Evolutionary conservation across 768 basidiomycete genomes (phyloP).

Genomic region (Boletus rubroflammeus): DNA sequence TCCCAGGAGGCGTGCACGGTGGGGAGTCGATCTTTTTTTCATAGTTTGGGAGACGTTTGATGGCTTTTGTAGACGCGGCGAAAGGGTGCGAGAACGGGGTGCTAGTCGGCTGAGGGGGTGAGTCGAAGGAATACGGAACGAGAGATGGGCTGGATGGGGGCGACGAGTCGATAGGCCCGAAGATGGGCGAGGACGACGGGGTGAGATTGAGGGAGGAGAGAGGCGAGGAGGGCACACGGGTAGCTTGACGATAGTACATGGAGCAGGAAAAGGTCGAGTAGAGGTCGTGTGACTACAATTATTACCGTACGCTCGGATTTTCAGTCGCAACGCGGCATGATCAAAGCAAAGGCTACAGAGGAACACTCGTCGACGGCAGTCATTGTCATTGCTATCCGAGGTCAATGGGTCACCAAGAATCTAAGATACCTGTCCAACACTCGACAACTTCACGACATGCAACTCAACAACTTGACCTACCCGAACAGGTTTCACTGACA

Average conservation of each 20-base stretch:
- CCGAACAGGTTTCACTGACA: not conserved
- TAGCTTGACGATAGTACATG: slow-evolving; percentile 12
- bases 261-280: not conserved
- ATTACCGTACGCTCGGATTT: not conserved
- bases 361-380: too few relatives aligned
- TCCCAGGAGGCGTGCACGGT: slow-evolving; percentile 22
- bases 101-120: slow-evolving; percentile 23
- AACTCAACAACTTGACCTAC: not conserved
- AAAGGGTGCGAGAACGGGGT: slow-evolving; percentile 43
- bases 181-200: slow-evolving; percentile 48
- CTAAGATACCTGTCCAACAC: not conserved
- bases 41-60: slow-evolving; percentile 40
- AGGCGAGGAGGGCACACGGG: not conserved
- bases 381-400: not conserved
- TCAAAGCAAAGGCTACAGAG: too few relatives aligned
- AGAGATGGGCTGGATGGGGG: slow-evolving; percentile 34
- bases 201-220: slow-evolving; percentile 34
- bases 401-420: not conserved
- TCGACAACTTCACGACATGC: not conserved
- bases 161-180: slow-evolving; percentile 37
- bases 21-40: slow-evolving; percentile 36
- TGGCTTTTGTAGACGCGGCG: slow-evolving; percentile 54
- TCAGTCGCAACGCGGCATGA: too few relatives aligned
- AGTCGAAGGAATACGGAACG: slow-evolving; percentile 28
- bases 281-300: slow-evolving; percentile 8